Conservation (phyloP, 2,329 filamentous ascomycete species). For the Fusarium guadeloupense region DNA sequence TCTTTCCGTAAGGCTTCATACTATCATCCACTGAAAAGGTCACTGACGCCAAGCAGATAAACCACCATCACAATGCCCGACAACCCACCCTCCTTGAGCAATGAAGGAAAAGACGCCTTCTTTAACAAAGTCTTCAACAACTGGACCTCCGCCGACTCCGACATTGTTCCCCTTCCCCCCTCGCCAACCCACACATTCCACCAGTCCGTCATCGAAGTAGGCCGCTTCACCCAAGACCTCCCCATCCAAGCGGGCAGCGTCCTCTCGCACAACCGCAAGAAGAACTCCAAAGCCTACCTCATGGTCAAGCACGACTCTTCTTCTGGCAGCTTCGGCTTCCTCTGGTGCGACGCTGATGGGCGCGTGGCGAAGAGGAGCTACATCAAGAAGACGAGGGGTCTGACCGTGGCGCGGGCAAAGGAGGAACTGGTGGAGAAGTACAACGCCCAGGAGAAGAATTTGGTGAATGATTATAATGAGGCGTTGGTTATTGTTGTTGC, state of each 20-base stretch:
- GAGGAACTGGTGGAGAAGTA: not conserved
- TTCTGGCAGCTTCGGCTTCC: not conserved
- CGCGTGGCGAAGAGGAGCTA: not conserved
- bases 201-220: not conserved
- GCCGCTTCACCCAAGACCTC: not conserved
- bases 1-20: not conserved
- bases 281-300: not conserved
- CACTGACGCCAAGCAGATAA: not conserved
- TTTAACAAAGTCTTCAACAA: not conserved
- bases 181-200: not conserved
- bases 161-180: not conserved
- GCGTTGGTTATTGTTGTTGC: not conserved
- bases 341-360: constrained; percentile 3
- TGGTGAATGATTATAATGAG: not conserved
- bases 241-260: not conserved
- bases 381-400: not conserved
- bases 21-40: not conserved
- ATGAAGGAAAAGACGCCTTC: not conserved
- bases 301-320: not conserved
- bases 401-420: not conserved
- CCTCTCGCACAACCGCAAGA: not conserved
- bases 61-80: not conserved
- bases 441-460: not conserved
- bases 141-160: not conserved
- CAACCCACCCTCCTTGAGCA: too few relatives aligned